Percentiles rank a stretch among this genome's conserved stretches.
These are phyloP conservation scores for Lagenaria siceraria DNA, from an alignment of 306 rosid genomes.

Conservation along the genomic window DNA sequence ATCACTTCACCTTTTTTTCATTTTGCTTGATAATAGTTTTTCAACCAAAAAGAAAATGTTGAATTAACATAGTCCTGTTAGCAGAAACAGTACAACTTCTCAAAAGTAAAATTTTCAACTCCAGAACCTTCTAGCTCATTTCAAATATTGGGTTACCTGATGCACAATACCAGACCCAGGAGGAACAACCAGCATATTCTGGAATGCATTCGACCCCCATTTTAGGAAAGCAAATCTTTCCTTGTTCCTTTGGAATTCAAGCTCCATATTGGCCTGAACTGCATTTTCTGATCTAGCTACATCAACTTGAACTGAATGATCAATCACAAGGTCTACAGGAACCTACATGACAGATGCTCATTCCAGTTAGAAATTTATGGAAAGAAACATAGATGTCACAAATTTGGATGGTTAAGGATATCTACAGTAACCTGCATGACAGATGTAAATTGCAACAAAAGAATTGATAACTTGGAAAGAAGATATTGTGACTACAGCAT, in stretches of 20 bases:
- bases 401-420: not conserved
- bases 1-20: not conserved
- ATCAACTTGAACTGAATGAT: constrained; percentile 95
- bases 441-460: not conserved
- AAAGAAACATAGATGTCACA: not conserved
- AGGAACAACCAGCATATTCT: constrained; percentile 87
- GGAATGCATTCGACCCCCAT: constrained; percentile 92
- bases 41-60: not conserved
- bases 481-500: not conserved
- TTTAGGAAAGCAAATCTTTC: constrained; percentile 91
- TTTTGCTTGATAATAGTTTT: not conserved
- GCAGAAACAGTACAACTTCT: not conserved
- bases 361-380: constrained; percentile 1
- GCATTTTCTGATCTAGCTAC: constrained; percentile 75
- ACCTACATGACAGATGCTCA: constrained; percentile 40
- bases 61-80: not conserved
- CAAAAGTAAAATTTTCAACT: not conserved
- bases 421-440: not conserved
- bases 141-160: constrained; percentile 48
- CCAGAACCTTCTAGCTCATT: not conserved
- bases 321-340: constrained; percentile 91
- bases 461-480: not conserved
- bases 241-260: constrained; percentile 76
- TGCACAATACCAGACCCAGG: constrained; percentile 95
- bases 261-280: constrained; percentile 87